A percentile compares a stretch with the other conserved stretches of the same genome.
These are phyloP conservation scores for Penicillium sp. DNA, from an alignment of 2,329 filamentous ascomycete species.

Conservation along the genomic window DNA sequence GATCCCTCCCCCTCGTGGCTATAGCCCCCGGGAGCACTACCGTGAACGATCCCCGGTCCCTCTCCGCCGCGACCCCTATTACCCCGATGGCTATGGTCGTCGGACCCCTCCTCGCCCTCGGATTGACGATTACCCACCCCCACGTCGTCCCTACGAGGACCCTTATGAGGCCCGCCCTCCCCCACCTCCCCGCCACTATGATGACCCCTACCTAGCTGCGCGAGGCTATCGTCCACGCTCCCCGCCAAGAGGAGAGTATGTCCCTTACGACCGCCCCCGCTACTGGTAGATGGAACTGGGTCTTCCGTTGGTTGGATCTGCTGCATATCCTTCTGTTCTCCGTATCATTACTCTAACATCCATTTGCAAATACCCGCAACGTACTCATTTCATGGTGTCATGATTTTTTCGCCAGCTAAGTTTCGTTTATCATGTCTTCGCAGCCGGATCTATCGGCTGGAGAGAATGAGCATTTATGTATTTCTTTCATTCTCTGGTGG, in stretches of 20 bases:
- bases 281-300: conserved; percentile 41
- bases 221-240: conserved; percentile 51
- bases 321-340: conserved; percentile 17
- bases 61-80: conserved; percentile 68
- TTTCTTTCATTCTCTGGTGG: conserved; percentile 2
- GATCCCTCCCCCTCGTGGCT: conserved; percentile 71
- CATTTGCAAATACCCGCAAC: conserved; percentile 22
- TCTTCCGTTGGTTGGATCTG: neutral
- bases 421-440: conserved; percentile 12
- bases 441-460: conserved; percentile 11
- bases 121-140: conserved; percentile 69
- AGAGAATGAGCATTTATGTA: neutral
- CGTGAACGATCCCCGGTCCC: conserved; percentile 77
- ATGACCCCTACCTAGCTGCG: conserved; percentile 58
- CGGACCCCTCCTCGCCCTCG: conserved; percentile 75
- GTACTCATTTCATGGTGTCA: conserved; percentile 23
- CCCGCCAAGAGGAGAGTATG: conserved; percentile 41
- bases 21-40: conserved; percentile 80
- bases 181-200: conserved; percentile 52
- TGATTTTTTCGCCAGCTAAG: conserved; percentile 16
- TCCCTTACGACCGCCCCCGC: conserved; percentile 43
- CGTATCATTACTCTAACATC: conserved; percentile 11
- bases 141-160: conserved; percentile 57
- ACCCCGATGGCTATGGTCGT: conserved; percentile 73
- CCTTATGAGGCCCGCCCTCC: conserved; percentile 54